Conservation (phyloP, 2,329 filamentous ascomycete species). For the Phialophora chinensis region DNA sequence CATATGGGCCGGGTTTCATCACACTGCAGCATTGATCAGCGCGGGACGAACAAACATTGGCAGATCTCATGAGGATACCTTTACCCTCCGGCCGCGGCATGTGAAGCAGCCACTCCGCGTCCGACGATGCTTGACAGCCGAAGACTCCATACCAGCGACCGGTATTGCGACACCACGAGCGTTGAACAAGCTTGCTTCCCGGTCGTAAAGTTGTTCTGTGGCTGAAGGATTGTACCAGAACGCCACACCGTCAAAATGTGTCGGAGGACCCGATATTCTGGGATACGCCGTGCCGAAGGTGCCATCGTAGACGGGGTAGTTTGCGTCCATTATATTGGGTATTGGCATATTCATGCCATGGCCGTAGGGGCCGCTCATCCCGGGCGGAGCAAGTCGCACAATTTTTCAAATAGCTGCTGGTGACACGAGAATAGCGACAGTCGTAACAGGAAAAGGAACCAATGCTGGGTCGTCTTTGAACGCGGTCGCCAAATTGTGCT, state of each 20-base stretch:
- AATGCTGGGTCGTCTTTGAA: slow-evolving; percentile 1
- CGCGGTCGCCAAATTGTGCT: neutral
- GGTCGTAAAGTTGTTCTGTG: slow-evolving; percentile 42
- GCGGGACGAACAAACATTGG: neutral
- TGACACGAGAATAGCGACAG: slow-evolving; percentile 17
- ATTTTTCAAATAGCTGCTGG: slow-evolving; percentile 11
- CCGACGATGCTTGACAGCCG: slow-evolving; percentile 85
- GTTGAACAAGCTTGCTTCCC: slow-evolving; percentile 42
- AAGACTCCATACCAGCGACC: slow-evolving; percentile 31
- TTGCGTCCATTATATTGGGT: slow-evolving; percentile 34
- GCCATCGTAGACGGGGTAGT: slow-evolving; percentile 35
- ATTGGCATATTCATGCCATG: slow-evolving; percentile 36
- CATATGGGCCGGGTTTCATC: slow-evolving; percentile 88
- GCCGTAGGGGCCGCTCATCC: slow-evolving; percentile 39
- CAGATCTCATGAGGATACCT: slow-evolving; percentile 51
- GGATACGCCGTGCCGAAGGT: slow-evolving; percentile 40
- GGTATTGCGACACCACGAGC: slow-evolving; percentile 30
- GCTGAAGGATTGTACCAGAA: slow-evolving; percentile 51
- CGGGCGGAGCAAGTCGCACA: slow-evolving; percentile 23
- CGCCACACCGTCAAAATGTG: slow-evolving; percentile 51
- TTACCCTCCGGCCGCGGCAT: slow-evolving; percentile 86
- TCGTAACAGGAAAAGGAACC: slow-evolving; percentile 6
- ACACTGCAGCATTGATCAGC: slow-evolving; percentile 64
- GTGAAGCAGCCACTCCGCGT: slow-evolving; percentile 95
- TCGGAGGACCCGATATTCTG: slow-evolving; percentile 35